Evolutionary conservation across 2,329 filamentous ascomycete species (phyloP), one percentile per base, ranked within the genome.

Genomic region (Alternaria solani): DNA sequence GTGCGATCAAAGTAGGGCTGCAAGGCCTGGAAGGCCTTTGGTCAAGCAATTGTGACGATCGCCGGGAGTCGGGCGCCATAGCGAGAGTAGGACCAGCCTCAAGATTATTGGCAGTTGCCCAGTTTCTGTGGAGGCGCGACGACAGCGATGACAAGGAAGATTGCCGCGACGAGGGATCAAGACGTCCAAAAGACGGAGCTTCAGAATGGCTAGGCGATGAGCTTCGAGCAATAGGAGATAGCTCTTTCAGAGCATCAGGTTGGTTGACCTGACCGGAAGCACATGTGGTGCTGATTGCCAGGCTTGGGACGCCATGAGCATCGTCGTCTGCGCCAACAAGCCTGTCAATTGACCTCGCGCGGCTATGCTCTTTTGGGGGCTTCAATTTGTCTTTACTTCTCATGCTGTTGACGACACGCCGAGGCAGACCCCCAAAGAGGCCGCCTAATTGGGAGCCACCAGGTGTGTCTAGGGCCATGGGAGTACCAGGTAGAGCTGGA

Each of bases 281-380:
- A 23, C 85, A 80, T 1, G 88, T 83, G 4, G 84, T 87, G 73
- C 85, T 91, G 26, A 92, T 69, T 4, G 86, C 87, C 2, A 93
- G 83, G 64, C 86, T 88, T 1, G 91, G 83, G 41, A 85, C 84
- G 2, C 85, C 86, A 61, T 90, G 88, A 65, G 89, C 88, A 71
- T 92, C 88, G 9, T 83, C 80, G 53, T 82, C 87, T 23, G 82
- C 81, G 53, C 90, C 88, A 3, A 80, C 86, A 66, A 65, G 85
- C 42, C 88, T 83, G 60, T 93, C 90, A 7, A 88, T 87, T 0
- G 90, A 92, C 32, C 83, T 84, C 5, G 87, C 85, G 36, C 89
- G 83, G 12, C 61, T 68, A 36, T 80, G 75, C 2, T 83, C 81
- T 23, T 79, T 77, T 36, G 85, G 83, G 41, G 86, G 68, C 68